Evolutionary conservation across 164 flowering plant genomes (phyloP).

Genomic region (Liquidambar formosana): DNA sequence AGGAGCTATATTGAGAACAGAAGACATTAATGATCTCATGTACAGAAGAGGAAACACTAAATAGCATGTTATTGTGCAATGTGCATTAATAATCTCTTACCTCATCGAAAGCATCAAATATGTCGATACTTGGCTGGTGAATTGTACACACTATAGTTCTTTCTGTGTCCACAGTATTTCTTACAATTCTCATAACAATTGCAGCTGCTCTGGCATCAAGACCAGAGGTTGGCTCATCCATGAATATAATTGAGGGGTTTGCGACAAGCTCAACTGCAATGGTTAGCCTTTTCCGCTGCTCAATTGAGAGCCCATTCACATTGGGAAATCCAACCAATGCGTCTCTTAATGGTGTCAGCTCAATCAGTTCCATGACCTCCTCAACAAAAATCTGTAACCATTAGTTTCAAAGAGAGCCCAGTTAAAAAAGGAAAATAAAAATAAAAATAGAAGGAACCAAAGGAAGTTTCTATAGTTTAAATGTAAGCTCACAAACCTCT

Average conservation of each 20-base stretch:
- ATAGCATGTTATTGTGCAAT: too few species aligned
- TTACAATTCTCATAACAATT: constrained; percentile 61
- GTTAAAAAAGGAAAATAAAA: too few species aligned
- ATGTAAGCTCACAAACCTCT: constrained; percentile 25
- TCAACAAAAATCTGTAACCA: constrained; percentile 49
- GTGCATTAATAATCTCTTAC: constrained; percentile 18
- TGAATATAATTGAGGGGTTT: constrained; percentile 57
- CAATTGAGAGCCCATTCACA: constrained; percentile 50
- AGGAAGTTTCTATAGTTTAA: too few species aligned
- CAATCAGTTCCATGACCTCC: constrained; percentile 61
- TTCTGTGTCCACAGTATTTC: constrained; percentile 57
- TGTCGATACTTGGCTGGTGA: constrained; percentile 61
- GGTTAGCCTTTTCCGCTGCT: constrained; percentile 57
- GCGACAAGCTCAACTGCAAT: constrained; percentile 65
- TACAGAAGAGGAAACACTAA: not conserved
- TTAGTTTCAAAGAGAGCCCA: not conserved
- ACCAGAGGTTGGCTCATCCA: constrained; percentile 69
- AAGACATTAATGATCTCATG: not conserved
- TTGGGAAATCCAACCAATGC: constrained; percentile 52
- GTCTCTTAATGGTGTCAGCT: constrained; percentile 36
- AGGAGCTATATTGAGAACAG: constrained; percentile 26
- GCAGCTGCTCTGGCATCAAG: constrained; percentile 64
- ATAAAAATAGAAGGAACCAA: not conserved
- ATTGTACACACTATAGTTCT: constrained; percentile 58
- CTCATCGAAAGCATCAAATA: constrained; percentile 60